These are phyloP conservation scores for Bacidia rubella DNA, from an alignment of 495 filamentous ascomycete species.

Conservation along the genomic window DNA sequence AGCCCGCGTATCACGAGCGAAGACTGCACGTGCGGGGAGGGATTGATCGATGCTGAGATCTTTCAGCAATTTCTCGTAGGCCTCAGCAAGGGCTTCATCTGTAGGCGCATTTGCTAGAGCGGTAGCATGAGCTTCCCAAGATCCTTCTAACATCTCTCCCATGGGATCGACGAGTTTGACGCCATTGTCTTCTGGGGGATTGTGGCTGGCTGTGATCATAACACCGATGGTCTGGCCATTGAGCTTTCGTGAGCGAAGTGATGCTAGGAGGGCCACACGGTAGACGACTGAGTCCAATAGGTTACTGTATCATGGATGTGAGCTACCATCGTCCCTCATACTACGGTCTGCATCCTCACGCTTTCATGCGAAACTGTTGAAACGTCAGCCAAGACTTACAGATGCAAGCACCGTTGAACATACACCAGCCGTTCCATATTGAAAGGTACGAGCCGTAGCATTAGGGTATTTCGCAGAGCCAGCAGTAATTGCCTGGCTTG, in stretches of 20 bases:
- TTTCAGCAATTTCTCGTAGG: conserved; percentile 58
- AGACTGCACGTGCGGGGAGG: conserved; percentile 65
- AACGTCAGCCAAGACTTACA: conserved; percentile 15
- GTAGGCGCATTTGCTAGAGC: conserved; percentile 68
- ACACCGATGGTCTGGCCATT: conserved; percentile 85
- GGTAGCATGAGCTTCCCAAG: conserved; percentile 85
- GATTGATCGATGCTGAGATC: conserved; percentile 61
- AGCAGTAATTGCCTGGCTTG: conserved; percentile 30
- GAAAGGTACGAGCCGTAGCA: conserved; percentile 55
- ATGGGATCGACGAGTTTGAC: conserved; percentile 97
- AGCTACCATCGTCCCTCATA: background rate
- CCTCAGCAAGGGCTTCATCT: conserved; percentile 57
- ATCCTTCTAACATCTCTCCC: conserved; percentile 93
- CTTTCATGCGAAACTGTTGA: conserved; percentile 63
- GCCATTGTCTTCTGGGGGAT: conserved; percentile 91
- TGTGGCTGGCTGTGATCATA: conserved; percentile 98
- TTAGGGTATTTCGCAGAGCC: conserved; percentile 59
- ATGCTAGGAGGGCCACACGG: conserved; percentile 76
- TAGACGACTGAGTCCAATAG: conserved; percentile 81
- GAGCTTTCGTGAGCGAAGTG: conserved; percentile 80
- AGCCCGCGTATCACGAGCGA: conserved; percentile 83
- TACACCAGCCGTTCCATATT: conserved; percentile 91
- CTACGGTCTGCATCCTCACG: conserved; percentile 35
- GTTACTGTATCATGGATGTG: conserved; percentile 18
- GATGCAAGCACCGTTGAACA: conserved; percentile 22